Conservation (phyloP, 768 basidiomycete genomes). For the Pulveroboletus sp. region DNA sequence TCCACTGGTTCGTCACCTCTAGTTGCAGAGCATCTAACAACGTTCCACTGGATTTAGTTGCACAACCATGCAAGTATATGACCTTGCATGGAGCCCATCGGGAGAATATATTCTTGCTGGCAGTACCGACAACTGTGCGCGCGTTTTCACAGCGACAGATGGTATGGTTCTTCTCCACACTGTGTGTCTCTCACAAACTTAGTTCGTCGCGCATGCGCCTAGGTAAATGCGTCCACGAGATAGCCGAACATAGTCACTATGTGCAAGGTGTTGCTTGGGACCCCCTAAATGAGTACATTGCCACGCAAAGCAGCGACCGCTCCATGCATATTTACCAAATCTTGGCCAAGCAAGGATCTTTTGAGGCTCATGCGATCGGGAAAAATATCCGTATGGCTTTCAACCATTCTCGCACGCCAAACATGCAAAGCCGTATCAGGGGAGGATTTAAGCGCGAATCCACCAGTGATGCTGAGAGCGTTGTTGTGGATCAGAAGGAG, state of each 20-base stretch:
- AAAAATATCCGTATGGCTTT: constrained; percentile 74
- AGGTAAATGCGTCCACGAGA: constrained; percentile 86
- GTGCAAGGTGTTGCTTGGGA: constrained; percentile 99
- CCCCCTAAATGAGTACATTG: constrained; percentile 93
- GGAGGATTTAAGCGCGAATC: constrained; percentile 63
- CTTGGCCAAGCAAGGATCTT: constrained; percentile 67
- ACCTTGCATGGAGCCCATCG: constrained; percentile 94
- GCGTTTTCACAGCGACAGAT: constrained; percentile 72
- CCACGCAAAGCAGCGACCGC: constrained; percentile 94
- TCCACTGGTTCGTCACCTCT: background rate
- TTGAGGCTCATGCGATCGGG: constrained; percentile 88
- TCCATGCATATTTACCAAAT: constrained; percentile 94
- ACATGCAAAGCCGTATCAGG: constrained; percentile 54
- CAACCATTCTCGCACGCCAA: constrained; percentile 68
- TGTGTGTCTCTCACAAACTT: background rate
- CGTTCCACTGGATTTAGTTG: constrained; percentile 47
- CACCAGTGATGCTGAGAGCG: constrained; percentile 73
- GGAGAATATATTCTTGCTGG: constrained; percentile 95
- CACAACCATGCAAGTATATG: constrained; percentile 95
- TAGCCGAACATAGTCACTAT: constrained; percentile 92
- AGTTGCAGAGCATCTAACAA: constrained; percentile 1
- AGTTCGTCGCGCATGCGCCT: background rate
- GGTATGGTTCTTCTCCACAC: constrained; percentile 40
- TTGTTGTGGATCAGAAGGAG: constrained; percentile 54
- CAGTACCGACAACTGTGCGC: constrained; percentile 91